Base-by-base conservation (phyloP, 305 asterid species). In the Nicotiana rustica region DNA sequence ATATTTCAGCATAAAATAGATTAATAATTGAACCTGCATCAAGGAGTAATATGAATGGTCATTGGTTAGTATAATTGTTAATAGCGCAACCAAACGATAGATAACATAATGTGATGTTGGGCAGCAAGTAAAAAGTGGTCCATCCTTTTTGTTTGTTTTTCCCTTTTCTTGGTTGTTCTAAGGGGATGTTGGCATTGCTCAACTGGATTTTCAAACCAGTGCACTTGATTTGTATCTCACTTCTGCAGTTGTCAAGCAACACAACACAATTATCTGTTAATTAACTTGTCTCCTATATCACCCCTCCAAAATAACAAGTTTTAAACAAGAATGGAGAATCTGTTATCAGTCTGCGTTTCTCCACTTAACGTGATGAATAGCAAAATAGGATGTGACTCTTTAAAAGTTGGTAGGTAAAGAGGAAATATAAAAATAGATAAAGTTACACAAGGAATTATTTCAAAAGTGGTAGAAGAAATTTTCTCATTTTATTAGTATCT, bases 1-100 rank as follows among this genome's bases (percentile, higher is more conserved):
- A 76, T 96, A 96, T 86, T 96, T 96, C 84, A 96, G 95, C 99
- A 96, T 96, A 87, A 96, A 96, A 90, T 96, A 96, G 66, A 96
- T 96, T 92, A 96, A 84, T 87, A 96, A 85, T 78, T 94, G 99
- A 88, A 96, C 98, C 99, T 94, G 98, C 90, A 80, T 68, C 64
- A 69, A 80, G 81, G 49, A 75, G 49, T 52, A 3, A 1, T 0
- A 75, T 4, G 2, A 52, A 47, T 73, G 79, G 62, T 73, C 3
- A 49, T 21, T 25, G 8, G 64, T 25, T 49, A 49, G 79, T 73
- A 25, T 49, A 6, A 21, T 73, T 49, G 8, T 18, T 71, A 71
- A 71, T 19, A 71, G 38, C 41, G 52, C 25, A 73, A 70, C 15
- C 41, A 67, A 33, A 67, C 2, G 19, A 6, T 1, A 55, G 18